Base-by-base conservation (phyloP, 768 basidiomycete species). In the Panaeolus papilionaceus region DNA sequence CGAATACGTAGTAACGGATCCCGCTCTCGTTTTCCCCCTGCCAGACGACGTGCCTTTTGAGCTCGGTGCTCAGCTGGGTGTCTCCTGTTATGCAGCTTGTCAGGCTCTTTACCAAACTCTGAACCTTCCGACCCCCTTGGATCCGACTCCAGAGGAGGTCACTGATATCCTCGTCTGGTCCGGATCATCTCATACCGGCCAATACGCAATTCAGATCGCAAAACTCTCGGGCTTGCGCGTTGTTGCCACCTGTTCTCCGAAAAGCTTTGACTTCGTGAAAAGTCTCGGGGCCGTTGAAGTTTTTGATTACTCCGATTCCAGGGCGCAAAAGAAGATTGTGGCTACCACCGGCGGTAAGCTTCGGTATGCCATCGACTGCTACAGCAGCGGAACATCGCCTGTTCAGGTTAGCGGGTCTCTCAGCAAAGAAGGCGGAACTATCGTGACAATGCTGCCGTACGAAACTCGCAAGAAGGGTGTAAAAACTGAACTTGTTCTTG, bases 181-280 rank as follows among this genome's bases (percentile, higher is more conserved):
- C 5, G 70, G 70, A 23, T 66, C 70, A 28, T 71, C 70, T 26
- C 62, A 66, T 16, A 71, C 65, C 39, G 70, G 70, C 18, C 66
- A 68, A 14, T 71, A 66, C 39, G 66, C 70, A 7, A 67, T 68
- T 20, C 70, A 71, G 38, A 66, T 71, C 23, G 70, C 70, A 11
- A 79, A 80, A 40, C 72, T 81, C 3, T 71, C 81, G 0, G 85
- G 85, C 16, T 77, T 84, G 66, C 78, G 78, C 28, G 81, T 86
- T 58, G 76, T 83, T 20, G 79, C 85, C 7, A 83, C 83, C 26
- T 79, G 83, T 4, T 85, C 84, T n/a, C 70, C 70, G 39, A 38
- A 28, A 39, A 68, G 69, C 37, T 71, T 67, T 37, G 67, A 71
- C 10, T 42, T 68, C 23, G 68, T 71, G 44, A 67, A 67, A 37